Evolutionary conservation across 345 rosid species (phyloP).

Genomic region (Hibiscus mutabilis): DNA sequence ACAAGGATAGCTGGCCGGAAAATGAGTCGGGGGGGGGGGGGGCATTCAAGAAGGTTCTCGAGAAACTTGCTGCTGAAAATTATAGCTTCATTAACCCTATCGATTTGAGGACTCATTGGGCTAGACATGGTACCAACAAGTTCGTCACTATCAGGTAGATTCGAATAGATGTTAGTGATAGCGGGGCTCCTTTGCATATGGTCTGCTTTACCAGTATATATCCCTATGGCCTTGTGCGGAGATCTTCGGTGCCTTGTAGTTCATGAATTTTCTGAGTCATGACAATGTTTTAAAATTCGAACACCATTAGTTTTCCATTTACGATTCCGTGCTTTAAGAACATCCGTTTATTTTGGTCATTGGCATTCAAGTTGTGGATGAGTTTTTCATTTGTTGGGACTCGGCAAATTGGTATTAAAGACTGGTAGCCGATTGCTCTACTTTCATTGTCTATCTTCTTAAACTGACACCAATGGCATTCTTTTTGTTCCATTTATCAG

Average conservation of each 20-base stretch:
- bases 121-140: constrained; percentile 98
- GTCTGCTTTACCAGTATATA: constrained; percentile 41
- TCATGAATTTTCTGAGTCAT: constrained; percentile 20
- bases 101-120: constrained; percentile 95
- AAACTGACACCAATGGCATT: background rate
- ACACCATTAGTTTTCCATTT: constrained; percentile 22
- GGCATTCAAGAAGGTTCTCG: constrained; percentile 93
- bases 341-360: constrained; percentile 21
- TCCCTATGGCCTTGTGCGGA: constrained; percentile 38
- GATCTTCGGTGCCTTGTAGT: constrained; percentile 23
- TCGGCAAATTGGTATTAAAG: constrained; percentile 16
- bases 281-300: background rate
- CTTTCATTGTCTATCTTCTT: constrained; percentile 6
- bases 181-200: constrained; percentile 24
- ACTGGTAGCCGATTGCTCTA: constrained; percentile 5
- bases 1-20: constrained; percentile 97
- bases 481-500: too few relatives aligned
- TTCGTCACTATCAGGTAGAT: constrained; percentile 95
- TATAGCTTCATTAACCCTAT: constrained; percentile 68
- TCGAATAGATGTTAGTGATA: constrained; percentile 12
- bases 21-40: constrained; percentile 98
- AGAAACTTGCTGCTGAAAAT: constrained; percentile 93
- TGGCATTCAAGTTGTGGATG: constrained; percentile 32
- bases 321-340: constrained; percentile 27
- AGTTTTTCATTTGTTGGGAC: constrained; percentile 22